These are phyloP conservation scores for Fusarium nanum DNA, from an alignment of 2,329 filamentous ascomycete genomes.

Conservation along the genomic window DNA sequence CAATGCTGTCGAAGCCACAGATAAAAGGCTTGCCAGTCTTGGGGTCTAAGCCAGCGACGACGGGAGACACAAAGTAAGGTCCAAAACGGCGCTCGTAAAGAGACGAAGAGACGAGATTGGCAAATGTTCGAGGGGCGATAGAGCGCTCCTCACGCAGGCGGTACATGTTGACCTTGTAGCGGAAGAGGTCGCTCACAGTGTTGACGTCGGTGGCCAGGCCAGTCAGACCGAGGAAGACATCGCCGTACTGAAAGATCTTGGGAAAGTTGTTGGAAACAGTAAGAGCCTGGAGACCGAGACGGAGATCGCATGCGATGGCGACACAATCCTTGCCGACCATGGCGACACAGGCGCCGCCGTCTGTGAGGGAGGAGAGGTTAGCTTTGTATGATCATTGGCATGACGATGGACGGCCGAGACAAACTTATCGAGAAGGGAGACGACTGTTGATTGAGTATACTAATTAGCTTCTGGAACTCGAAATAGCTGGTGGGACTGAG, in stretches of 20 bases:
- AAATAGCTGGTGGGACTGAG: neutral
- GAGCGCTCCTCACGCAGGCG: constrained; percentile 96
- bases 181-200: constrained; percentile 96
- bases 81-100: constrained; percentile 97
- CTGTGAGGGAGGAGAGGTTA: constrained; percentile 52
- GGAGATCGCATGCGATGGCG: constrained; percentile 98
- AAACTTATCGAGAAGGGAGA: constrained; percentile 97
- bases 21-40: constrained; percentile 97
- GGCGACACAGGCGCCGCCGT: constrained; percentile 94
- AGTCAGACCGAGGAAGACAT: constrained; percentile 94
- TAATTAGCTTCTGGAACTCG: constrained; percentile 41
- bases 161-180: constrained; percentile 99
- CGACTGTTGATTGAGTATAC: constrained; percentile 65
- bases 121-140: constrained; percentile 94
- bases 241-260: constrained; percentile 98
- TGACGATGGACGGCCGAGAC: constrained; percentile 44
- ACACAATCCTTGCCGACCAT: constrained; percentile 99
- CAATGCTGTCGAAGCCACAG: constrained; percentile 98
- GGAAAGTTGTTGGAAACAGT: constrained; percentile 99
- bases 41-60: constrained; percentile 93
- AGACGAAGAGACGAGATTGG: constrained; percentile 90
- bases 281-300: constrained; percentile 93
- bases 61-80: constrained; percentile 94
- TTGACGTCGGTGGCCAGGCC: constrained; percentile 95
- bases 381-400: constrained; percentile 11